These are phyloP conservation scores for Stellera chamaejasme DNA, from an alignment of 345 rosid genomes.

Conservation along the genomic window DNA sequence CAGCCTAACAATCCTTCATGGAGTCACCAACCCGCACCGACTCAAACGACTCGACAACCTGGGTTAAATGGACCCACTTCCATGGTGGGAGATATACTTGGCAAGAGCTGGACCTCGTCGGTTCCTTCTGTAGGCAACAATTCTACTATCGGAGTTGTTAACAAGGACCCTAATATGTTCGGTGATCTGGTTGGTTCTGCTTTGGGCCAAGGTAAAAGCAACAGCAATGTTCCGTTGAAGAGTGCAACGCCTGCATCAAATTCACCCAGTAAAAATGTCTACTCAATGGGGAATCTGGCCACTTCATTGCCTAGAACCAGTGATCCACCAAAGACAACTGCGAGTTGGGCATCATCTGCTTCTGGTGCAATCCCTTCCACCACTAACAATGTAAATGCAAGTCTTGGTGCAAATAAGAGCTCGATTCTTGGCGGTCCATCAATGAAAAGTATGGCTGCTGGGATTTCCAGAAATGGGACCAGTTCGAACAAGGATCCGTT, in stretches of 20 bases:
- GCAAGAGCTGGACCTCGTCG: constrained; percentile 73
- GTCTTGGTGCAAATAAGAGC: constrained; percentile 23
- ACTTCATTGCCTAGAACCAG: constrained; percentile 66
- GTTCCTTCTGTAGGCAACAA: constrained; percentile 27
- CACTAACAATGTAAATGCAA: constrained; percentile 26
- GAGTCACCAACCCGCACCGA: constrained; percentile 79
- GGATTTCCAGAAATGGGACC: constrained; percentile 34
- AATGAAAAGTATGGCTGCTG: constrained; percentile 38
- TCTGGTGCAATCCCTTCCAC: constrained; percentile 32
- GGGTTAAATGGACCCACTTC: constrained; percentile 52
- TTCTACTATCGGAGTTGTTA: constrained; percentile 52
- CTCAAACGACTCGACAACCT: constrained; percentile 24
- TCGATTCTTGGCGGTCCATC: constrained; percentile 64
- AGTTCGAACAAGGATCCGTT: constrained; percentile 61
- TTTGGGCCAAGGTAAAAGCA: constrained; percentile 54
- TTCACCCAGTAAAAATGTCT: constrained; percentile 31
- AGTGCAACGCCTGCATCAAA: constrained; percentile 32
- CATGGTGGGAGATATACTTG: constrained; percentile 86
- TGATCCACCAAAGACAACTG: constrained; percentile 31
- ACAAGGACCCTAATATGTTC: constrained; percentile 71
- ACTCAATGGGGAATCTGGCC: constrained; percentile 77
- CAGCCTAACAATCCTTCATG: constrained; percentile 75
- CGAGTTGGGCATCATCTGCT: constrained; percentile 35
- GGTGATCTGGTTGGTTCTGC: constrained; percentile 88
- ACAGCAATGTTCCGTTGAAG: constrained; percentile 65